These are phyloP conservation scores for Suhomyces sp. DNA, from an alignment of 805 yeast species.

Conservation along the genomic window DNA sequence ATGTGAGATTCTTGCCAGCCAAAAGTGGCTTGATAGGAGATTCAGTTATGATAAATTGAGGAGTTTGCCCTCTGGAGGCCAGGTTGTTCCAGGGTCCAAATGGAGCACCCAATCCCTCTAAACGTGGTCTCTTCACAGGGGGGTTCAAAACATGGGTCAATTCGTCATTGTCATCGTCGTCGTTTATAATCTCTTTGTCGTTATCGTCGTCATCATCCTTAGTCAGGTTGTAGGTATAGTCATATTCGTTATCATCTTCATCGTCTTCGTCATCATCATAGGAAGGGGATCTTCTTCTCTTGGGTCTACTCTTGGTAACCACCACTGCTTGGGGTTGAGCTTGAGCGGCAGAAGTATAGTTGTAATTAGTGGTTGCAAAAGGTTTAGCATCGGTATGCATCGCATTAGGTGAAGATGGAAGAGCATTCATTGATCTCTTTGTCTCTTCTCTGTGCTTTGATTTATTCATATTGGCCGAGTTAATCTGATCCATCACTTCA, in stretches of 20 bases:
- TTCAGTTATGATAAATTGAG: constrained; percentile 25
- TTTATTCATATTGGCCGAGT: constrained; percentile 10
- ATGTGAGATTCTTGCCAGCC: constrained; percentile 45
- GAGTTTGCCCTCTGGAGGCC: constrained; percentile 11
- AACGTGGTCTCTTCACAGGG: constrained; percentile 16
- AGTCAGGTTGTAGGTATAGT: constrained; percentile 8
- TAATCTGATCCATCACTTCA: constrained; percentile 44
- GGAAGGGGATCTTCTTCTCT: constrained; percentile 9
- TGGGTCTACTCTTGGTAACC: background rate
- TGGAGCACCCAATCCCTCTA: constrained; percentile 11
- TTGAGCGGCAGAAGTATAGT: background rate
- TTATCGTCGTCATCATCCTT: constrained; percentile 6
- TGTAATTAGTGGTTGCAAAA: constrained; percentile 2
- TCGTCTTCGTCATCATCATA: constrained; percentile 18
- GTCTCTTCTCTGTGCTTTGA: constrained; percentile 9
- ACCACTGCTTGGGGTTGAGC: background rate
- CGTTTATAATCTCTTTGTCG: constrained; percentile 1
- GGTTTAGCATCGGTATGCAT: background rate
- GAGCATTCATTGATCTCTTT: constrained; percentile 19
- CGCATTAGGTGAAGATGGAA: constrained; percentile 34
- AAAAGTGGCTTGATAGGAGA: constrained; percentile 42
- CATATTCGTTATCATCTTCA: constrained; percentile 12
- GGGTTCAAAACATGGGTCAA: constrained; percentile 10
- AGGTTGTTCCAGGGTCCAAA: constrained; percentile 6
- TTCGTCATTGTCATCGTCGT: constrained; percentile 6